These are phyloP conservation scores for Tetrapisispora arboricola DNA, from an alignment of 805 yeast genomes.

Conservation along the genomic window DNA sequence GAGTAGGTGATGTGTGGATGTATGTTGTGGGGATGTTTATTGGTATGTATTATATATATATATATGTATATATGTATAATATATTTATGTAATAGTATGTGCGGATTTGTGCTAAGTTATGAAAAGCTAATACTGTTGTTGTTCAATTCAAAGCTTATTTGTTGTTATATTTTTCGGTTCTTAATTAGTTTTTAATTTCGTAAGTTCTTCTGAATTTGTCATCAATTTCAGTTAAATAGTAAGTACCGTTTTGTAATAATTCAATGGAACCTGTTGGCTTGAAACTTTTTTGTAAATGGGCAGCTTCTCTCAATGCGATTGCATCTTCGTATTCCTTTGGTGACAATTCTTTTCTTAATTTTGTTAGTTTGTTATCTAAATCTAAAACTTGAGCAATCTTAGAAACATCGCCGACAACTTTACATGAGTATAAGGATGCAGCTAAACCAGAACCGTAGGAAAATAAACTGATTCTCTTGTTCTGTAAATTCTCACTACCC, in stretches of 20 bases:
- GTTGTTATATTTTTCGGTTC: too few species aligned
- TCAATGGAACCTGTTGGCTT: conserved; percentile 75
- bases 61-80: too few species aligned
- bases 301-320: conserved; percentile 75
- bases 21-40: too few species aligned
- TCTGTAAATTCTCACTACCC: conserved; percentile 63
- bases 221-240: conserved; percentile 74
- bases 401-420: conserved; percentile 71
- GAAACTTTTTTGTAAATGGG: conserved; percentile 72
- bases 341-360: conserved; percentile 48
- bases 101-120: too few species aligned
- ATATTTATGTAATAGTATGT: too few species aligned
- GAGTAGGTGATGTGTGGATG: too few species aligned
- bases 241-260: conserved; percentile 60
- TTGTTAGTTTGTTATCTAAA: conserved; percentile 53
- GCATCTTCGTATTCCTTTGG: conserved; percentile 80
- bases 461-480: conserved; percentile 82
- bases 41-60: too few species aligned
- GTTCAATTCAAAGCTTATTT: too few species aligned
- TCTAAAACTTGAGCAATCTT: conserved; percentile 54
- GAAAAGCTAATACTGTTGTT: neutral
- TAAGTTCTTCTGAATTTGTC: conserved; percentile 83
- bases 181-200: conserved; percentile 57
- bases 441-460: conserved; percentile 99
- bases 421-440: conserved; percentile 71